These are phyloP conservation scores for Globomyces sp. DNA, from an alignment of 371 early-diverging fungal genomes.

Conservation along the genomic window DNA sequence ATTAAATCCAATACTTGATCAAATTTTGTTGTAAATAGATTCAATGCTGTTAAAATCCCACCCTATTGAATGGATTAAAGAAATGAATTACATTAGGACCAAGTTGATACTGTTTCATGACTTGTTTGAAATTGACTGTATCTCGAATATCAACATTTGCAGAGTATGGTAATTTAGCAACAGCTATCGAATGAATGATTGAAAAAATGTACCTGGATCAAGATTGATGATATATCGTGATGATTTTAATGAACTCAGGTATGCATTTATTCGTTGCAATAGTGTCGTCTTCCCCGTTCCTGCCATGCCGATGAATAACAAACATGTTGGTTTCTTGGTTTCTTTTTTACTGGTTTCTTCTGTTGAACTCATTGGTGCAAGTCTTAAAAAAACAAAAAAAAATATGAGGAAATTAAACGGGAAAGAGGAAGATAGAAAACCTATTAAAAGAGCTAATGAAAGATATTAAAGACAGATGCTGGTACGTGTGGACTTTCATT, in stretches of 20 bases:
- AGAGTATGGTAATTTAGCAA: conserved; percentile 85
- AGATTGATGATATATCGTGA: conserved; percentile 94
- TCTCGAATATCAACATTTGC: conserved; percentile 99
- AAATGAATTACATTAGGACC: background rate
- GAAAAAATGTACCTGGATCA: conserved; percentile 67
- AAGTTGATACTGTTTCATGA: conserved; percentile 89
- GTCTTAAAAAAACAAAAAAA: too few relatives aligned
- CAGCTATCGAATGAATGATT: conserved; percentile 56
- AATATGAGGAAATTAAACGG: too few relatives aligned
- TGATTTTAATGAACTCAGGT: conserved; percentile 71
- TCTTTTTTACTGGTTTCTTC: background rate
- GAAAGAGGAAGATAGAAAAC: too few relatives aligned
- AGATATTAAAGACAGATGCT: too few relatives aligned
- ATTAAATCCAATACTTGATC: conserved; percentile 89
- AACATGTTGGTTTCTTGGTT: conserved; percentile 14
- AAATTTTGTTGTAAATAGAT: conserved; percentile 96
- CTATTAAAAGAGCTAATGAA: too few relatives aligned
- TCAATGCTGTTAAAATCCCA: conserved; percentile 95
- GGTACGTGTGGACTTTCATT: too few relatives aligned
- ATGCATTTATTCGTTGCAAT: conserved; percentile 79
- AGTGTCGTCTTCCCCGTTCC: conserved; percentile 17
- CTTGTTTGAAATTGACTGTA: conserved; percentile 97
- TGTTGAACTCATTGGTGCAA: too few relatives aligned
- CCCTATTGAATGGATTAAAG: conserved; percentile 86
- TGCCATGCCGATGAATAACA: conserved; percentile 23